Evolutionary conservation across 495 filamentous ascomycete species (phyloP).

Genomic region (Neurospora sp.): DNA sequence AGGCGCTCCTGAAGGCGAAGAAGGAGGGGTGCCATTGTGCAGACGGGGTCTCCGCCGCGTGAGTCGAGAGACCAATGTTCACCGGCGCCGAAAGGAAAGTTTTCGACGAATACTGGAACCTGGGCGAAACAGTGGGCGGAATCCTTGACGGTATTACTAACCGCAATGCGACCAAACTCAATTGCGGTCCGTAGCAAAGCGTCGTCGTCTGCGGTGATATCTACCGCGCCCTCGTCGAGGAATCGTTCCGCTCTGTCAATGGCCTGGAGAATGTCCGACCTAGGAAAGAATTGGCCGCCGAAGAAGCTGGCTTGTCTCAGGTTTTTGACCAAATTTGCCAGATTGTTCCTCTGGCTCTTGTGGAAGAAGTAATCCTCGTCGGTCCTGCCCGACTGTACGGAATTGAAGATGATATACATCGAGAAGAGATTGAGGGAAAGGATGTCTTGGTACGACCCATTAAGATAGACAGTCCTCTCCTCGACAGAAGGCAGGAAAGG

Average conservation of each 20-base stretch:
- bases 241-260: constrained; percentile 57
- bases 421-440: constrained; percentile 78
- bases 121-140: constrained; percentile 61
- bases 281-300: constrained; percentile 65
- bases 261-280: constrained; percentile 48
- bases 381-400: constrained; percentile 75
- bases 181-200: constrained; percentile 51
- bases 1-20: constrained; percentile 30
- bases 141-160: constrained; percentile 51
- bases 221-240: constrained; percentile 38
- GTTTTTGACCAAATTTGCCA: constrained; percentile 63
- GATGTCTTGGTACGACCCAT: constrained; percentile 76
- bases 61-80: constrained; percentile 51
- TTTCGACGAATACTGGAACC: constrained; percentile 60
- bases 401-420: constrained; percentile 70
- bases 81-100: constrained; percentile 46
- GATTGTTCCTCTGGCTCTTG: constrained; percentile 50
- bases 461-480: constrained; percentile 61
- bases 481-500: constrained; percentile 55
- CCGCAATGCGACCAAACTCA: constrained; percentile 46
- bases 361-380: constrained; percentile 89
- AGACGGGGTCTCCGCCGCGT: constrained; percentile 21
- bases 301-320: constrained; percentile 82
- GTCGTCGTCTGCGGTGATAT: constrained; percentile 49
- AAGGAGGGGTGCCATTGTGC: constrained; percentile 30